A percentile compares a stretch with the other conserved stretches of the same genome.
Conservation (phyloP, 306 rosid genomes). For the Cucurbita moschata region DNA sequence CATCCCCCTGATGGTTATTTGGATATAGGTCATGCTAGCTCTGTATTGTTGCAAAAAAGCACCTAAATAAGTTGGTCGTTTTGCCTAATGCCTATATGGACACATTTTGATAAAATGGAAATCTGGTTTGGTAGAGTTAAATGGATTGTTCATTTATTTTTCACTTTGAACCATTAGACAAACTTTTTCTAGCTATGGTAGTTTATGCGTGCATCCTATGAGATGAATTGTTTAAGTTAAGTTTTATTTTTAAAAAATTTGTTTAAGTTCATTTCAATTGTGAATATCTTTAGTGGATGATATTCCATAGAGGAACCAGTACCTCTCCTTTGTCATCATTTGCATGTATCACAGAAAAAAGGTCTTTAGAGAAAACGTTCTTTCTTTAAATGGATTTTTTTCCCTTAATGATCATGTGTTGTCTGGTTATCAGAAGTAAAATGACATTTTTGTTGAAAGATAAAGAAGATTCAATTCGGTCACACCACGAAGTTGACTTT, state of each 20-base stretch:
- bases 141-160: not conserved
- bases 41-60: not conserved
- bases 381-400: not conserved
- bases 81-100: not conserved
- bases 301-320: not conserved
- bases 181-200: not conserved
- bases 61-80: not conserved
- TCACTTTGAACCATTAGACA: not conserved
- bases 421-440: not conserved
- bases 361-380: not conserved
- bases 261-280: not conserved
- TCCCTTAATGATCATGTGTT: not conserved
- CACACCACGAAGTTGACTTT: not conserved
- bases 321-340: not conserved
- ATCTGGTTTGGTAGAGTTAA: not conserved
- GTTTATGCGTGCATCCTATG: not conserved
- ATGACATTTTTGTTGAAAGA: not conserved
- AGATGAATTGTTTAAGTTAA: not conserved
- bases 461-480: not conserved
- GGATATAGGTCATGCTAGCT: not conserved
- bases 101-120: not conserved
- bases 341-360: not conserved
- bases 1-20: not conserved
- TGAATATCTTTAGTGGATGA: not conserved
- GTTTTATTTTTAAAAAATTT: not conserved